Evolutionary conservation across 345 rosid genomes (phyloP).

Genomic region (Citrus trifoliata): DNA sequence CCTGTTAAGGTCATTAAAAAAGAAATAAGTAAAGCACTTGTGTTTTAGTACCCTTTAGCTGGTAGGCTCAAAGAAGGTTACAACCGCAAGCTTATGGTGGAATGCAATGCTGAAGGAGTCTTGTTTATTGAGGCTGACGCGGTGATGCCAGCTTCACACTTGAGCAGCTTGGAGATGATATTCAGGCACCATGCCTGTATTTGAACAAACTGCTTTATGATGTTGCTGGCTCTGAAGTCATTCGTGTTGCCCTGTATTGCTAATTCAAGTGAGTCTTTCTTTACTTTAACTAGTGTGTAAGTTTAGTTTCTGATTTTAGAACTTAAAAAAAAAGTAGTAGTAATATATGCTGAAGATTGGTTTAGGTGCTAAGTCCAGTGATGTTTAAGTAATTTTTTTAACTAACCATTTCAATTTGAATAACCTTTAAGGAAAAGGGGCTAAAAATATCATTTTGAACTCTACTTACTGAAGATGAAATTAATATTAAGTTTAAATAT

Average conservation of each 20-base stretch:
- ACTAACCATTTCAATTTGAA: no score
- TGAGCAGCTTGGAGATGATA: not conserved
- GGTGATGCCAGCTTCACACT: not conserved
- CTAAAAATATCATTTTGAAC: no score
- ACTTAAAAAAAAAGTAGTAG: no score
- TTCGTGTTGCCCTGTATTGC: not conserved
- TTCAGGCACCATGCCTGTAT: not conserved
- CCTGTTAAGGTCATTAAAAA: not conserved
- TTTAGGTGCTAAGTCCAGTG: no score
- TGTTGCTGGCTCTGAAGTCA: conserved; percentile 3
- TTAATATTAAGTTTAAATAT: no score
- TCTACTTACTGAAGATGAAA: no score
- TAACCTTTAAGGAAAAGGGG: no score
- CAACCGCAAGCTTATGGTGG: conserved; percentile 8
- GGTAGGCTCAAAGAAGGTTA: conserved; percentile 3
- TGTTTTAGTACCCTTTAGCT: conserved; percentile 10
- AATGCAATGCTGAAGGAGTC: conserved; percentile 4
- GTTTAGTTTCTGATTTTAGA: no score
- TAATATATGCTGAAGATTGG: no score
- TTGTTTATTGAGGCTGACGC: conserved; percentile 2
- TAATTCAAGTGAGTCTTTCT: conserved; percentile 4
- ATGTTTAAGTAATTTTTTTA: no score
- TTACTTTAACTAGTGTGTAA: no score
- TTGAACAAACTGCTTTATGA: conserved; percentile 6
- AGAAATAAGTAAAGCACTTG: not conserved